Percentiles rank a stretch among this genome's conserved stretches.
Conservation (phyloP, 148 eudicot genomes). For the Chenopodium quinoa region DNA sequence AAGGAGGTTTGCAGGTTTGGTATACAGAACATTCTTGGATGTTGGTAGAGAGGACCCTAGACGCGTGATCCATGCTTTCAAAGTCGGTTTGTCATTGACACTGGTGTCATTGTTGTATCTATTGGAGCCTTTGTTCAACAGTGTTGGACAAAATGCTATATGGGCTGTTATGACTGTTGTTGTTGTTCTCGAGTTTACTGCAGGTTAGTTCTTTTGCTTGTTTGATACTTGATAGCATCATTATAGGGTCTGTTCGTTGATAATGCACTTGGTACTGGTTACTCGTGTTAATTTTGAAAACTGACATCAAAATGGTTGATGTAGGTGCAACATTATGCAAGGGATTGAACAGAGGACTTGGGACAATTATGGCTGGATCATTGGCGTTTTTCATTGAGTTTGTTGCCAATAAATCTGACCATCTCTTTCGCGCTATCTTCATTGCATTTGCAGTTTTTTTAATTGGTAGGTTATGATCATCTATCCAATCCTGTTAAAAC, state of each 20-base stretch:
- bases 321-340: conserved; percentile 94
- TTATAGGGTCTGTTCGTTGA: too few species aligned
- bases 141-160: conserved; percentile 67
- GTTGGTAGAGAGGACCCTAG: conserved; percentile 81
- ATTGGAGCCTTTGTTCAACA: conserved; percentile 64
- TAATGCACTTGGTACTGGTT: not conserved
- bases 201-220: conserved; percentile 41
- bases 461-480: conserved; percentile 41
- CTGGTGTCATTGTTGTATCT: conserved; percentile 76
- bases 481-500: not conserved
- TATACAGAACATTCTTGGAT: conserved; percentile 38
- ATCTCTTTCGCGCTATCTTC: conserved; percentile 56
- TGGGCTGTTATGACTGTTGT: conserved; percentile 99
- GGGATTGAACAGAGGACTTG: conserved; percentile 87
- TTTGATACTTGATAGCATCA: not conserved
- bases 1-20: conserved; percentile 24
- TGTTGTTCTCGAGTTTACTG: conserved; percentile 93
- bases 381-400: conserved; percentile 70
- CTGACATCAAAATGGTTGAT: not conserved
- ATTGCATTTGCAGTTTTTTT: conserved; percentile 67
- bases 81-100: conserved; percentile 76
- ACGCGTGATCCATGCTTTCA: conserved; percentile 66
- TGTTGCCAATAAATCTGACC: conserved; percentile 49
- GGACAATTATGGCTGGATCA: conserved; percentile 79
- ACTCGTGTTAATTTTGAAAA: too few species aligned